phyloP scores from a whole-genome alignment of 345 rosid species.

The Pseudoturritis turrita region DNA sequence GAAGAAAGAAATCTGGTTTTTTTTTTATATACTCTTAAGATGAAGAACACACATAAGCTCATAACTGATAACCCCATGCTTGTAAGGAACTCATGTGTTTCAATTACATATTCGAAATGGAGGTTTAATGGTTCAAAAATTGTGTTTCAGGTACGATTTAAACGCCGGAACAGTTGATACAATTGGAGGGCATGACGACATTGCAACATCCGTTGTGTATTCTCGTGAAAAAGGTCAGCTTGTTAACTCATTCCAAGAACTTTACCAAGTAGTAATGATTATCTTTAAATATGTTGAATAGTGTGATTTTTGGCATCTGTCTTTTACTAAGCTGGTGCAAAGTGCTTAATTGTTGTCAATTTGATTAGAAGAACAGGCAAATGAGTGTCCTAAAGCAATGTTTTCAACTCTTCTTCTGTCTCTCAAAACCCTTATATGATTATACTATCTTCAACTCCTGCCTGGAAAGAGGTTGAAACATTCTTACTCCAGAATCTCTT shows the following conservation, averaged over 20 bases:
- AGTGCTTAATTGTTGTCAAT: not conserved
- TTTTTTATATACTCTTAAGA: too few relatives aligned
- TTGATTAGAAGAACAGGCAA: not conserved
- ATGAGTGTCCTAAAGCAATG: too few relatives aligned
- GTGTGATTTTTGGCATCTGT: not conserved
- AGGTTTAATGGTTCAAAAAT: not conserved
- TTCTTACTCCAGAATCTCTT: constrained; percentile 72
- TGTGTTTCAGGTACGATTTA: constrained; percentile 59
- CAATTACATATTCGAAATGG: not conserved
- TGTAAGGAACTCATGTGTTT: not conserved
- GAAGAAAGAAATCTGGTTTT: too few relatives aligned
- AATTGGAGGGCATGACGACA: constrained; percentile 66
- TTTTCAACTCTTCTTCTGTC: constrained; percentile 57
- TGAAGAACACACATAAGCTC: not conserved
- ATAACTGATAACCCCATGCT: too few relatives aligned
- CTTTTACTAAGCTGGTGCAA: not conserved
- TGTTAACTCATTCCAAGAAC: not conserved
- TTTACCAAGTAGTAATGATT: not conserved
- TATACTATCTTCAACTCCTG: constrained; percentile 51
- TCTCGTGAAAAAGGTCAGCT: constrained; percentile 63
- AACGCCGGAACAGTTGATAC: constrained; percentile 38
- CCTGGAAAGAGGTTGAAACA: constrained; percentile 59
- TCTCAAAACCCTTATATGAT: constrained; percentile 69
- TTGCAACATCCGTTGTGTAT: constrained; percentile 59
- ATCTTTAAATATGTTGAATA: not conserved